phyloP scores from a whole-genome alignment of 768 basidiomycete genomes.

The Tylopilus felleus region DNA sequence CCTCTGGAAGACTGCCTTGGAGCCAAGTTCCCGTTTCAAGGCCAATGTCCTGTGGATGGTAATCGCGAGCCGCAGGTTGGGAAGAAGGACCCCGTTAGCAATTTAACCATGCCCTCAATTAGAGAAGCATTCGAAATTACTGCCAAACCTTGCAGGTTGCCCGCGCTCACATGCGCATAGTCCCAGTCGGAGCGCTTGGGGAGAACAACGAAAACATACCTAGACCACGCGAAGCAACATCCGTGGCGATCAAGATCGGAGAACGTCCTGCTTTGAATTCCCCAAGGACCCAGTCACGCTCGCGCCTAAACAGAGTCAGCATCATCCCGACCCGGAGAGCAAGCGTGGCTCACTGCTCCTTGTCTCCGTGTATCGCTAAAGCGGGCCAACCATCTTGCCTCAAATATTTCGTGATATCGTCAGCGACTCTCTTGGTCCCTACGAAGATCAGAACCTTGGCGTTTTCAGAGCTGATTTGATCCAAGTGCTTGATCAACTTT shows the following conservation, averaged over 20 bases:
- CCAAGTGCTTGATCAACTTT: constrained; percentile 95
- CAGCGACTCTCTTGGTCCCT: constrained; percentile 94
- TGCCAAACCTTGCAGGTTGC: constrained; percentile 29
- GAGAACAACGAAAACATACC: constrained; percentile 70
- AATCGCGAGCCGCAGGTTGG: constrained; percentile 23
- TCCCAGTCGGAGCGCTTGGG: constrained; percentile 32
- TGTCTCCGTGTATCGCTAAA: constrained; percentile 98
- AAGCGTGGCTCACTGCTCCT: constrained; percentile 75
- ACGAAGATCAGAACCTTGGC: constrained; percentile 99
- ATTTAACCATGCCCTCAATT: constrained; percentile 20
- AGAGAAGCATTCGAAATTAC: constrained; percentile 23
- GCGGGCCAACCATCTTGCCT: constrained; percentile 99
- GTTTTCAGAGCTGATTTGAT: constrained; percentile 93
- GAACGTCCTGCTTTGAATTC: constrained; percentile 99
- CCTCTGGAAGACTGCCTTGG: constrained; percentile 15
- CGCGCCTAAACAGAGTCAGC: constrained; percentile 52
- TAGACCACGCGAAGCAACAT: constrained; percentile 98
- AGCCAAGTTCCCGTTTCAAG: constrained; percentile 20
- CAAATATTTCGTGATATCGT: constrained; percentile 97
- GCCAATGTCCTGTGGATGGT: constrained; percentile 26
- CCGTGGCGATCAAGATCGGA: constrained; percentile 97
- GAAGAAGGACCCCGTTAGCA: constrained; percentile 16
- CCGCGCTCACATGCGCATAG: constrained; percentile 31
- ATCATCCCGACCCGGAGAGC: background rate
- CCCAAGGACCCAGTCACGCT: constrained; percentile 98